These are phyloP conservation scores for Lactuca sativa DNA, from an alignment of 129 eudicot species.

Conservation along the genomic window DNA sequence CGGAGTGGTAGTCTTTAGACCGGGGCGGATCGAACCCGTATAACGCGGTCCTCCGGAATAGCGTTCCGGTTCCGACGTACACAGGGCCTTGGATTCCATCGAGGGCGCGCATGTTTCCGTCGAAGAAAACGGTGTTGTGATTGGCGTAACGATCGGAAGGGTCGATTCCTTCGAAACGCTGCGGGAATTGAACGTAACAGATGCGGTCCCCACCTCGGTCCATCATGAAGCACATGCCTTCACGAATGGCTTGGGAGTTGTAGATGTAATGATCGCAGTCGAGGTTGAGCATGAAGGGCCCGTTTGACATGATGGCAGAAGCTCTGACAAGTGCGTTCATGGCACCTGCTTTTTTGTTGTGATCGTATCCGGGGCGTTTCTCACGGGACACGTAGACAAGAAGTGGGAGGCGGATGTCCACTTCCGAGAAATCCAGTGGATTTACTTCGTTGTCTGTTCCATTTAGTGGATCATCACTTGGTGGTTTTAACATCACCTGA, in stretches of 20 bases:
- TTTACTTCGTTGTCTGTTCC: conserved; percentile 34
- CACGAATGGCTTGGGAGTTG: conserved; percentile 55
- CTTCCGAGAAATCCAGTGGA: conserved; percentile 47
- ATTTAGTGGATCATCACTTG: conserved; percentile 52
- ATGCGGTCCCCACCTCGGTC: conserved; percentile 63
- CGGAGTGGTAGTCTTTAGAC: conserved; percentile 45
- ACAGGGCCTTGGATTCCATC: conserved; percentile 66
- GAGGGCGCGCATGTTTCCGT: conserved; percentile 60
- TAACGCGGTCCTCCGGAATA: conserved; percentile 51
- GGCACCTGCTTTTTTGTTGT: conserved; percentile 79
- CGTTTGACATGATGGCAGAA: conserved; percentile 69
- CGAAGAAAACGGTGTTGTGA: conserved; percentile 63
- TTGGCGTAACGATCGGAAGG: conserved; percentile 65
- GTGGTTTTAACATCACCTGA: conserved; percentile 75
- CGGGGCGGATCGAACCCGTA: conserved; percentile 66
- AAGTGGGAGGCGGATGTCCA: conserved; percentile 65
- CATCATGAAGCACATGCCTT: conserved; percentile 72
- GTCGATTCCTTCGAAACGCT: conserved; percentile 58
- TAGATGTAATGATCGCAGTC: conserved; percentile 61
- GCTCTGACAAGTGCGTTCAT: conserved; percentile 74
- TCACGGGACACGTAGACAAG: conserved; percentile 70
- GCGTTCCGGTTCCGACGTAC: conserved; percentile 58
- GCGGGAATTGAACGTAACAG: conserved; percentile 54
- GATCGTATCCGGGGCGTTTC: conserved; percentile 72
- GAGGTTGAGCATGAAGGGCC: conserved; percentile 68